These are phyloP conservation scores for Linum usitatissimum DNA, from an alignment of 345 rosid species.

Conservation along the genomic window DNA sequence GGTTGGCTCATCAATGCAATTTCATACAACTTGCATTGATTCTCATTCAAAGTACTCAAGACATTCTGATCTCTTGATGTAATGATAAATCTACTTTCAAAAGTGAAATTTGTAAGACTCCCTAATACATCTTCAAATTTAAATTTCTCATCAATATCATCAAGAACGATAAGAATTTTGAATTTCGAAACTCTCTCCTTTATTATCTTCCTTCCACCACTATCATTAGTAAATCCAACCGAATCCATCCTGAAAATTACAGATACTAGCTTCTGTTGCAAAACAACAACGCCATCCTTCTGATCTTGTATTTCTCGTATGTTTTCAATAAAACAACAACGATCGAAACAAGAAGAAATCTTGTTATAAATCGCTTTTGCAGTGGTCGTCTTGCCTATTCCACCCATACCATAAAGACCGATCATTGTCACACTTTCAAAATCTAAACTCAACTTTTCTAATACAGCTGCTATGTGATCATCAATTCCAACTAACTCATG, in stretches of 20 bases:
- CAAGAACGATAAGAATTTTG: conserved; percentile 39
- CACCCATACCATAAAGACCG: conserved; percentile 30
- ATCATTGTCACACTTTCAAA: neutral
- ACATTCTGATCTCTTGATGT: conserved; percentile 45
- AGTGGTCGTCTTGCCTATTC: conserved; percentile 40
- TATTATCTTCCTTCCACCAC: conserved; percentile 18
- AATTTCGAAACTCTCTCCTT: conserved; percentile 15
- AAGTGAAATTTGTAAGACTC: conserved; percentile 28
- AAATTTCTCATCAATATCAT: conserved; percentile 37
- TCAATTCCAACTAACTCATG: neutral
- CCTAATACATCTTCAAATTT: conserved; percentile 42
- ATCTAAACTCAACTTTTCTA: neutral
- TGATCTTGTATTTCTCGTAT: conserved; percentile 24
- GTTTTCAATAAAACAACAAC: neutral
- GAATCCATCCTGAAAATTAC: conserved; percentile 11
- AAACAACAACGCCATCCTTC: conserved; percentile 23
- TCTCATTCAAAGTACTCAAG: conserved; percentile 21
- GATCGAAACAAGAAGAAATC: conserved; percentile 11
- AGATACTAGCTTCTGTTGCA: conserved; percentile 29
- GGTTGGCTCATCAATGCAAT: conserved; percentile 30
- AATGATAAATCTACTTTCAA: conserved; percentile 45
- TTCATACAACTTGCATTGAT: conserved; percentile 22
- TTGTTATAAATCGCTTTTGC: conserved; percentile 28
- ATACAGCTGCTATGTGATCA: neutral
- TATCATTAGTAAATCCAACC: conserved; percentile 2